Percentiles rank a stretch among this genome's conserved stretches.
Evolutionary conservation across 2,329 filamentous ascomycete genomes (phyloP).

Genomic region (Pseudopyricularia cyperi): DNA sequence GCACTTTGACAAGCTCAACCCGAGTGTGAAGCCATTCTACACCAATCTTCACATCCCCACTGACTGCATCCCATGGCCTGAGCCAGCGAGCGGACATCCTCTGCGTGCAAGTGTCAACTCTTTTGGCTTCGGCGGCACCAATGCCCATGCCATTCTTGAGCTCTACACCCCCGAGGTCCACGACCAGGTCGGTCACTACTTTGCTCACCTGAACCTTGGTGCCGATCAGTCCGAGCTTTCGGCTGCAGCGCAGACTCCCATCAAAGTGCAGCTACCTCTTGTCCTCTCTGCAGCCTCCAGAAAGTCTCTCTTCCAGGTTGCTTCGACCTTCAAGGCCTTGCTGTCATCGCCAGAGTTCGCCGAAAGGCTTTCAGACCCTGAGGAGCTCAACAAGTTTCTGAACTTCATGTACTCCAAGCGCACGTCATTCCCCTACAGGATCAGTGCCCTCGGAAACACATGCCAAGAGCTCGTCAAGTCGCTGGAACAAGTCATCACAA

Average conservation of each 20-base stretch:
- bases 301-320: constrained; percentile 16
- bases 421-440: constrained; percentile 17
- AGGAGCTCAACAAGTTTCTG: constrained; percentile 12
- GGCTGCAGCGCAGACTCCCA: neutral
- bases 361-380: neutral
- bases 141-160: constrained; percentile 29
- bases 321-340: constrained; percentile 15
- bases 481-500: constrained; percentile 13
- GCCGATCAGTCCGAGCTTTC: neutral
- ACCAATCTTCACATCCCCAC: constrained; percentile 20
- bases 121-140: constrained; percentile 31
- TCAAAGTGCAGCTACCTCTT: constrained; percentile 14
- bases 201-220: neutral
- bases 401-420: constrained; percentile 18
- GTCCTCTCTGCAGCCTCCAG: constrained; percentile 23
- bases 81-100: constrained; percentile 17
- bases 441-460: constrained; percentile 14
- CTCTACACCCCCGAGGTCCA: constrained; percentile 20
- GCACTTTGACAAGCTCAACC: constrained; percentile 26
- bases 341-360: constrained; percentile 9
- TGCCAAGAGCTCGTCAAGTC: constrained; percentile 9
- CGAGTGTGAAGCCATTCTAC: constrained; percentile 22
- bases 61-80: constrained; percentile 18
- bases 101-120: constrained; percentile 29
- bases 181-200: constrained; percentile 5